Evolutionary conservation across 345 rosid genomes (phyloP), one percentile per base, ranked within the genome.

Genomic region (Atalantia buxifolia): DNA sequence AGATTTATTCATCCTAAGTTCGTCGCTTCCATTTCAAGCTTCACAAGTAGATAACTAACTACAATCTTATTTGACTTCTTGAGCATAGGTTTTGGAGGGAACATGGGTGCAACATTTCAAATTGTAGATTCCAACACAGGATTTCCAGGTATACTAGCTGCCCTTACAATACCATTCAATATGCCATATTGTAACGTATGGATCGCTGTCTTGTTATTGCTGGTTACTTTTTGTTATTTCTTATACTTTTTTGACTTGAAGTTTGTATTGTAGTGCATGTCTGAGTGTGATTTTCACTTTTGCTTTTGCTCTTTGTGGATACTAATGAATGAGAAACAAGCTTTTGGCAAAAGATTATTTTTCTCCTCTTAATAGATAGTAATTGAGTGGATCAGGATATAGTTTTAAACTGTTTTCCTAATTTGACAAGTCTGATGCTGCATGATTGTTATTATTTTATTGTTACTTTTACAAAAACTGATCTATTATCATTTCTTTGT

Each of bases 61-160:
- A 53, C 21, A 18, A 2, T 18, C 57, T 5, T 4, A 5, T 61
- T 6, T 61, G 66, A 27, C 60, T 59, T 59, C 59, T 45, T 76
- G 61, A 72, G 63, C 57, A 56, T 62, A 42, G 73, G 64, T 61
- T 45, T 28, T 66, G 61, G 68, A 70, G 77, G 28, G 36, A 64
- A 72, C 22, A 18, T 0, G 40, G 56, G 24, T 71, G 18, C 75
- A 40, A 31, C 66, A 59, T 79, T 28, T 79, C 66, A 56, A 65
- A 19, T 48, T 36, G 57, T 53, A 5, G 57, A 53, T 53, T 53
- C 57, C 22, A 53, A 53, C 57, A 21, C 42, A 69, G 72, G 69
- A 22, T 60, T 80, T 65, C 74, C 48, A 19, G 68, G 50, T n/a
- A 63, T 72, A 77, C 66, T 61, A 42, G 74, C 66, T 33, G n/a